phyloP scores from a whole-genome alignment of 345 rosid species.

The Citrus hindsii region DNA sequence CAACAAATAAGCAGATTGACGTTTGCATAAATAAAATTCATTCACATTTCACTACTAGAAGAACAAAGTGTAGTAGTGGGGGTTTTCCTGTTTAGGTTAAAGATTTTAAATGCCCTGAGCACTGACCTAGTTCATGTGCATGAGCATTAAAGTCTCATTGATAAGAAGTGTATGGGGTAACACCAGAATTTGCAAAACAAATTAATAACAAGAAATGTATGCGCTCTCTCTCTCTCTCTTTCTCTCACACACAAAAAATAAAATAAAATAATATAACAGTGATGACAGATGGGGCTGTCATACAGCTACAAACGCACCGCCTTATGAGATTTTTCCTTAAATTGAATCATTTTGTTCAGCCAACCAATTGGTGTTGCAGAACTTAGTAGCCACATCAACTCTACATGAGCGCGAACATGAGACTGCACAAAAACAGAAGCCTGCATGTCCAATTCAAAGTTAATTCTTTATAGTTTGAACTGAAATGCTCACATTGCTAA shows the following conservation, averaged over 20 bases:
- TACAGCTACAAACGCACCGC: constrained; percentile 48
- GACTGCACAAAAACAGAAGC: constrained; percentile 95
- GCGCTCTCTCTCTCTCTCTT: no score
- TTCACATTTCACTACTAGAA: neutral
- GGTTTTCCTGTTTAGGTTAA: constrained; percentile 4
- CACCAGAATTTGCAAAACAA: neutral
- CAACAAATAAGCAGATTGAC: neutral
- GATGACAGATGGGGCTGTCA: constrained; percentile 6
- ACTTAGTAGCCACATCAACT: constrained; percentile 81
- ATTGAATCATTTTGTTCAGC: constrained; percentile 87
- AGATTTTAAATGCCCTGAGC: neutral
- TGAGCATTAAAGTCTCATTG: neutral
- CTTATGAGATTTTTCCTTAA: constrained; percentile 91
- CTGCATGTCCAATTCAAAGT: constrained; percentile 34
- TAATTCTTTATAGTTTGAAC: neutral
- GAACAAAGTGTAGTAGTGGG: neutral
- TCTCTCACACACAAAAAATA: no score
- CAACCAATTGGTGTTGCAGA: constrained; percentile 87
- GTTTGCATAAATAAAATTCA: neutral
- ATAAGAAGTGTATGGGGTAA: neutral
- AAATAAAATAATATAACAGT: neutral
- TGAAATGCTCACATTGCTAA: neutral
- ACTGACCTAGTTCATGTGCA: constrained; percentile 6
- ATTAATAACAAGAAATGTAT: neutral
- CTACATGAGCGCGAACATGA: constrained; percentile 74